phyloP scores from a whole-genome alignment of 75 land plant species.

The Larix kaempferi region DNA sequence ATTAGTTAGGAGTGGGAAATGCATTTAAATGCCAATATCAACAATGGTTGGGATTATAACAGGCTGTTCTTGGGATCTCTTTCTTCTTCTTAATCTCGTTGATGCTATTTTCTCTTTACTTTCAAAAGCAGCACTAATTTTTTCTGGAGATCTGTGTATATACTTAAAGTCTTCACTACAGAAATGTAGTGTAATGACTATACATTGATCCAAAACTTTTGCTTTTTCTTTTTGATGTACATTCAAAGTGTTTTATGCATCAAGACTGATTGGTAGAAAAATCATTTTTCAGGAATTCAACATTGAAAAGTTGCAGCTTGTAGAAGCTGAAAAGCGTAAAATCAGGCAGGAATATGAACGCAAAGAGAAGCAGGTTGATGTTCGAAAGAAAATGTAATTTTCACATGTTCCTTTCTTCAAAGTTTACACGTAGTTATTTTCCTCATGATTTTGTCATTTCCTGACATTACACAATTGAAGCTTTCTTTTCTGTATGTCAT shows the following conservation, averaged over 20 bases:
- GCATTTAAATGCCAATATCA: not conserved
- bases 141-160: not conserved
- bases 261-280: not conserved
- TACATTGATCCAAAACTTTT: not conserved
- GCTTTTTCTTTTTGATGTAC: not conserved
- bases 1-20: not conserved
- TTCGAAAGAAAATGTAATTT: constrained; percentile 80
- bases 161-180: not conserved
- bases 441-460: not conserved
- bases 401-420: no score
- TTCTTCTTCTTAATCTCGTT: not conserved
- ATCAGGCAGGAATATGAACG: constrained; percentile 90
- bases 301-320: constrained; percentile 90
- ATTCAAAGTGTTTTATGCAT: not conserved
- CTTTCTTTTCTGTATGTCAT: not conserved
- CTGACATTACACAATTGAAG: not conserved
- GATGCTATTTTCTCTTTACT: not conserved
- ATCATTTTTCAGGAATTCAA: constrained; percentile 71
- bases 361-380: constrained; percentile 85
- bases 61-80: not conserved
- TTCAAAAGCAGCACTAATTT: not conserved
- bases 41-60: not conserved
- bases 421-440: not conserved
- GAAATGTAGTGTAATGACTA: not conserved
- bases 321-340: constrained; percentile 91